phyloP scores from a whole-genome alignment of 75 land plant species.

The Sequoiadendron giganteum region DNA sequence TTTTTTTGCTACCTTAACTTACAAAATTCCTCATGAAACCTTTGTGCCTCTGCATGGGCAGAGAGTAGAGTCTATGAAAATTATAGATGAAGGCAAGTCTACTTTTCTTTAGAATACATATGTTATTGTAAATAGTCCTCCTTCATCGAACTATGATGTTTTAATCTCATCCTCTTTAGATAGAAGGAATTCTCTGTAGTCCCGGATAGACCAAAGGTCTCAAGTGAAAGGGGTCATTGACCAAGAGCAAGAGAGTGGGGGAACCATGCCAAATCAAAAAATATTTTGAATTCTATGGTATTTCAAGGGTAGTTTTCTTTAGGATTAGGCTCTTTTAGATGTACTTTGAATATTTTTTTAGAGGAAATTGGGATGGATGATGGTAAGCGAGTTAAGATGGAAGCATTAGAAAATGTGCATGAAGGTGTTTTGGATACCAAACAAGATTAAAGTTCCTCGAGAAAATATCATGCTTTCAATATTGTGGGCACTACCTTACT shows the following conservation, averaged over 20 bases:
- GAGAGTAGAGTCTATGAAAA: background rate
- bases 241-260: background rate
- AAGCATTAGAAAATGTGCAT: background rate
- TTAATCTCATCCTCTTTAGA: slow-evolving; percentile 1
- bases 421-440: background rate
- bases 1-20: too few relatives aligned
- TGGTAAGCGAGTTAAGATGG: background rate
- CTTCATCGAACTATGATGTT: background rate
- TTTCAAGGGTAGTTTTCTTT: background rate
- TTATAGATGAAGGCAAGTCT: background rate
- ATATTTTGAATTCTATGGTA: background rate
- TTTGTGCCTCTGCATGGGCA: slow-evolving; percentile 10
- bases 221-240: background rate
- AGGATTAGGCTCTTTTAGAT: slow-evolving; percentile 29
- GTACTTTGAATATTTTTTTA: slow-evolving; percentile 25
- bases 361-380: background rate
- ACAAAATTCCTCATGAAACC: slow-evolving; percentile 45
- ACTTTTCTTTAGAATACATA: background rate
- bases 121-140: background rate
- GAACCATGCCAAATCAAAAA: background rate
- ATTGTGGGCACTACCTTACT: background rate
- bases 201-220: background rate
- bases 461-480: background rate
- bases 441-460: background rate
- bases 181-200: background rate